A percentile compares a stretch with the other conserved stretches of the same genome.
phyloP scores from a whole-genome alignment of 495 filamentous ascomycete species.

The Podospora anserina region DNA sequence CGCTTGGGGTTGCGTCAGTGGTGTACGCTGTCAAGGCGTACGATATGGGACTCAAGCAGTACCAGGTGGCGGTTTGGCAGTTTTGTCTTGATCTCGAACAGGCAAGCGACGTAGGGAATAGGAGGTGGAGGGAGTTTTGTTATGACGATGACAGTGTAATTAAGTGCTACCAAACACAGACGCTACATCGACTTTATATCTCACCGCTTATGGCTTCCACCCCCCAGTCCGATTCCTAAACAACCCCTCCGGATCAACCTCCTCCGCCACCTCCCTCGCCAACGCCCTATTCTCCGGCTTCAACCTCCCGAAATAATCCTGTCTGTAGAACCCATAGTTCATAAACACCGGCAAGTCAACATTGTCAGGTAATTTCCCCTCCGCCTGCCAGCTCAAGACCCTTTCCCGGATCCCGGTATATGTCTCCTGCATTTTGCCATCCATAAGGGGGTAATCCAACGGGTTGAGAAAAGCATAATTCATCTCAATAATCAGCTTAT shows the following conservation, averaged over 20 bases:
- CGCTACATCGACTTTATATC: too few species aligned
- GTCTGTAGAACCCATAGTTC: constrained; percentile 56
- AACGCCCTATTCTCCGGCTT: constrained; percentile 41
- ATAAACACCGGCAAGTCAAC: constrained; percentile 58
- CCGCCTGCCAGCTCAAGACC: constrained; percentile 32
- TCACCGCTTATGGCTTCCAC: constrained; percentile 30
- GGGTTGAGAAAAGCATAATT: constrained; percentile 51
- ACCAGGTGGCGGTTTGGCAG: too few species aligned
- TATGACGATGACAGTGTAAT: too few species aligned
- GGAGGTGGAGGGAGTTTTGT: too few species aligned
- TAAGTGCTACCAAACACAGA: too few species aligned
- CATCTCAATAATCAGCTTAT: constrained; percentile 57
- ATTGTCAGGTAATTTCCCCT: constrained; percentile 36
- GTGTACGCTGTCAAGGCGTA: too few species aligned
- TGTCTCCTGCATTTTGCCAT: constrained; percentile 47
- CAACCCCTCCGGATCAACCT: constrained; percentile 56
- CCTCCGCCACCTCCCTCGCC: constrained; percentile 42
- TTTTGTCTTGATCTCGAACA: too few species aligned
- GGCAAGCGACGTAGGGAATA: too few species aligned
- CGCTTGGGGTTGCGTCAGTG: too few species aligned
- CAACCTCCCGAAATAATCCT: constrained; percentile 59
- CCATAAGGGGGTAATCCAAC: constrained; percentile 45
- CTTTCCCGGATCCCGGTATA: constrained; percentile 43
- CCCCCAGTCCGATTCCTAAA: constrained; percentile 59
- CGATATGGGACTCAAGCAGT: too few species aligned